Base-by-base conservation (phyloP, 2,329 filamentous ascomycete species). In the Penicillium sp. region DNA sequence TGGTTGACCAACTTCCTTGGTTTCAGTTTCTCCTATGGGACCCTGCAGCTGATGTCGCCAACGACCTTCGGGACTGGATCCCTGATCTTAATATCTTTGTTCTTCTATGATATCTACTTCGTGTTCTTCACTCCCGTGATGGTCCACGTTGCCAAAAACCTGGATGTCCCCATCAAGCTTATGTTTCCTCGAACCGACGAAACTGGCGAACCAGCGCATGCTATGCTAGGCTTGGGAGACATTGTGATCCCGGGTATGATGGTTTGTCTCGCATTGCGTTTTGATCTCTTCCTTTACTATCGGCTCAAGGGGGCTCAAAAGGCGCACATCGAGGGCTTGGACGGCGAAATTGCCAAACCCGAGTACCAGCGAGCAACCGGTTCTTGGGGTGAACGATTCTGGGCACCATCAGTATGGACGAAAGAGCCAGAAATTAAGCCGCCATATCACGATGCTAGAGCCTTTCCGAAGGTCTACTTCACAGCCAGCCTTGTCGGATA, bases 161-260 rank as follows among this genome's bases (percentile, higher is more conserved):
- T 99, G 25, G 93, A 99, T 63, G 89, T 93, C 0, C 94, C 93
- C 0, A 94, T 97, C 72, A 97, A 97, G 71, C 83, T 99, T 7
- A 82, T 94, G 5, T 95, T 96, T 59, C 87, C 89, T 1, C 82
- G 83, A n/a, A 86, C 87, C 6, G 73, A 77, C n/a, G 75, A 76
- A 12, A 69, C 76, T 7, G 69, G 69, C 47, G 69, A 70, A 4
- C 66, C 73, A 37, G 72, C 78, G 25, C 68, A 82, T 63, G 82
- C 90, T 51, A 96, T 97, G 83, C 85, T 99, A 7, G 93, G 93
- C 0, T 81, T 97, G 0, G 93, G 93, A n/a, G 93, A 99, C 69
- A 89, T 99, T 55, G 89, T 96, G 1, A 81, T 99, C 3, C 93
- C 93, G 0, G 94, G 93, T 8, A 91, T 97, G 67, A 87, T 97